A percentile compares a stretch with the other conserved stretches of the same genome.
Evolutionary conservation across 768 basidiomycete species (phyloP).

Genomic region (Boletus tomentosulus): DNA sequence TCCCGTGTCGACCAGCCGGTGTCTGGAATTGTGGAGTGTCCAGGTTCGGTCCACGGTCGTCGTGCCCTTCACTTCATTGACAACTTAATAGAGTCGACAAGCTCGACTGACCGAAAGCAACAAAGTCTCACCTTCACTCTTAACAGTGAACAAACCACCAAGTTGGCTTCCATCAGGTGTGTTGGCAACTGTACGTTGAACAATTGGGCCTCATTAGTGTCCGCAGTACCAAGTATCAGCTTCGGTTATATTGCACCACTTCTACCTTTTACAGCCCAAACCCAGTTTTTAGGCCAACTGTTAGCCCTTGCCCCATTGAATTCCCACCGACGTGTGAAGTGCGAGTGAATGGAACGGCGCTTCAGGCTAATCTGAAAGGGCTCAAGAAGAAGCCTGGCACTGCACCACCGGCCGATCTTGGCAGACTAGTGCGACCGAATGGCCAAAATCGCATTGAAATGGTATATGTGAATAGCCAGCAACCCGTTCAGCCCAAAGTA

Average conservation of each 20-base stretch:
- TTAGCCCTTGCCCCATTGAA: constrained; percentile 71
- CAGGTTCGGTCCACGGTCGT: constrained; percentile 46
- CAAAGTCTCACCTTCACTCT: constrained; percentile 61
- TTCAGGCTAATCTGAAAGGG: constrained; percentile 80
- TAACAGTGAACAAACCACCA: constrained; percentile 56
- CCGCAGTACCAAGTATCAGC: constrained; percentile 64
- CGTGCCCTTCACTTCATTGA: constrained; percentile 1
- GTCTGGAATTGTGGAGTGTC: constrained; percentile 67
- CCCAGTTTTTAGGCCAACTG: constrained; percentile 48
- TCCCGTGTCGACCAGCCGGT: constrained; percentile 63
- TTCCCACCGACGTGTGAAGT: constrained; percentile 92
- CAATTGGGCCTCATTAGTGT: constrained; percentile 7
- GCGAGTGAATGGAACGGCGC: constrained; percentile 67
- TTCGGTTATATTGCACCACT: constrained; percentile 87
- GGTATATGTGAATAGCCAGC: constrained; percentile 87
- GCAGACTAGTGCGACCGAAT: constrained; percentile 36
- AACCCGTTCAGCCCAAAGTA: constrained; percentile 71
- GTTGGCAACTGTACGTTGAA: constrained; percentile 16
- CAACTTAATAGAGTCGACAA: constrained; percentile 58
- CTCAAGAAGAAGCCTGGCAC: constrained; percentile 95
- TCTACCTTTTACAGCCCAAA: constrained; percentile 62
- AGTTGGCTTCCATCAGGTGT: constrained; percentile 56
- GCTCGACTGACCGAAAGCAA: constrained; percentile 71
- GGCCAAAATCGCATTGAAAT: constrained; percentile 73
- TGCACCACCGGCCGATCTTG: constrained; percentile 81